Evolutionary conservation across 2,329 filamentous ascomycete genomes (phyloP), one percentile per base, ranked within the genome.

Genomic region (Aspergillus quadricinctus): DNA sequence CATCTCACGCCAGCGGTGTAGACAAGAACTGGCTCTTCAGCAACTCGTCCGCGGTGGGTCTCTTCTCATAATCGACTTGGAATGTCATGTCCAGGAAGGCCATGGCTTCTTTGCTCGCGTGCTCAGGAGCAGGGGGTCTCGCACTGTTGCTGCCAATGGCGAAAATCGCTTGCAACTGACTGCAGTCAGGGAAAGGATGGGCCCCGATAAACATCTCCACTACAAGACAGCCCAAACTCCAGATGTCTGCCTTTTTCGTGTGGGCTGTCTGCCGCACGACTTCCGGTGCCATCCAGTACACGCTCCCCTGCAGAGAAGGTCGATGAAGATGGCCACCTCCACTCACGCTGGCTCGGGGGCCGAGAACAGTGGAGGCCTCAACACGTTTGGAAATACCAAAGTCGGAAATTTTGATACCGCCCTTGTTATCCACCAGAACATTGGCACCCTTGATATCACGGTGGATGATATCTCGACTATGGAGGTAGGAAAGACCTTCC

Each of bases 231-330:
- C 94, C 94, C 25, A 99, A 83, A 48, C 91, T 96, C 94, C 94
- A 99, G 66, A 99, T 99, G 69, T 99, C 94, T 14, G 94, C 94
- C 78, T 97, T 97, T 77, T 93, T 91, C 4, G 93, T 97, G 77
- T 99, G 97, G 5, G 92, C 92, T 3, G 93, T 97, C 76, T 97
- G 94, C 69, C 94, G 94, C 60, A 99, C 94, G 21, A 99, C 94
- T 78, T 99, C 94, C 8, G 94, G 94, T 0, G 94, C 94, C 94
- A 99, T 99, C 94, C 94, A 99, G 78, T 97, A 99, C 52, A 99
- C 94, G 27, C 92, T 97, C 14, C 94, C 94, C 74, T 99, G 94
- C 3, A 99, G 83, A 1, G 93, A 97, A 10, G 86, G 81, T 6
- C 80, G 80, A 62, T 83, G 79, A 48, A 80, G 73, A 61, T 80